Percentiles rank a stretch among this genome's conserved stretches.
Conservation (phyloP, 164 flowering plant genomes). For the Dillenia suffruticosa region DNA sequence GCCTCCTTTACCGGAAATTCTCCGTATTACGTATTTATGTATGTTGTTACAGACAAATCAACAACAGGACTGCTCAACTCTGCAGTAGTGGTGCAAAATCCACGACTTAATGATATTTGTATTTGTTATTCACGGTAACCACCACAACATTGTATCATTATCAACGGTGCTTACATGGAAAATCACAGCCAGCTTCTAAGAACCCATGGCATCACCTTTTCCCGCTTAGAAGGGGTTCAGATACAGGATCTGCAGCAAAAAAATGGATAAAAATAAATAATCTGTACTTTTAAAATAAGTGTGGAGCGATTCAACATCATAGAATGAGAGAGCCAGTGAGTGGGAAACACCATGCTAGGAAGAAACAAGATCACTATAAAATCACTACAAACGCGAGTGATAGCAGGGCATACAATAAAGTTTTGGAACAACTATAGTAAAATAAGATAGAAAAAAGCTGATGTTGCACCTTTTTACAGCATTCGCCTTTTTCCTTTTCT, state of each 20-base stretch:
- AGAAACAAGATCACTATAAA: neutral
- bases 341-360: neutral
- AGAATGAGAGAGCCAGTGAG: neutral
- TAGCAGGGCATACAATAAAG: neutral
- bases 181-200: neutral
- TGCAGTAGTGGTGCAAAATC: neutral
- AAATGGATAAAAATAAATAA: neutral
- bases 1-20: no score
- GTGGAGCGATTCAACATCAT: neutral
- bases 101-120: neutral
- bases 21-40: no score
- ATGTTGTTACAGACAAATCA: no score
- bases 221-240: constrained; percentile 45
- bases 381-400: neutral
- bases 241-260: constrained; percentile 35
- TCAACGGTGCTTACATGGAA: neutral
- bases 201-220: constrained; percentile 23
- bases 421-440: no score
- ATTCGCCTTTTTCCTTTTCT: no score
- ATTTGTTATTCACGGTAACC: neutral
- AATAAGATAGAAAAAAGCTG: no score
- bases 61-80: neutral
- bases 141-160: neutral
- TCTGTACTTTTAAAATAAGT: neutral
- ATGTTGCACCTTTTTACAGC: no score